Evolutionary conservation across 257 asterid species (phyloP).

Genomic region (Capsicum pubescens): DNA sequence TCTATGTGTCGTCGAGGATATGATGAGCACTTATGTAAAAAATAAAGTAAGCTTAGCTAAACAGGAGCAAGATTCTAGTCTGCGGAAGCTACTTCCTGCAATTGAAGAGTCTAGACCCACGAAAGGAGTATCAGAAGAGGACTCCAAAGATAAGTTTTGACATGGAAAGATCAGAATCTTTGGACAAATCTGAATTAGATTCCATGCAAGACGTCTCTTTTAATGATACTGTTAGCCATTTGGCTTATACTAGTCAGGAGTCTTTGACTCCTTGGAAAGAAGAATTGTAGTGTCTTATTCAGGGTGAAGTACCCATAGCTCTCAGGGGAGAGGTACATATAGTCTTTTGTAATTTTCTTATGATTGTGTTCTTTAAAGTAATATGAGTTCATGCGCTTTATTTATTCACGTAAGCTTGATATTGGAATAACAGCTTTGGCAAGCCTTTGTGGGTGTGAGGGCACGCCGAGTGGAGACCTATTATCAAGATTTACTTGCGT

Average conservation of each 20-base stretch:
- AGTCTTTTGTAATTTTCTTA: neutral
- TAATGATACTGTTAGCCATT: slow-evolving; percentile 42
- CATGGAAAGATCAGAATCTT: slow-evolving; percentile 80
- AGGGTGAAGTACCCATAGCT: slow-evolving; percentile 93
- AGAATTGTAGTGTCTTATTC: slow-evolving; percentile 85
- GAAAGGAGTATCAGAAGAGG: slow-evolving; percentile 80
- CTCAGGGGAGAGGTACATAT: slow-evolving; percentile 86
- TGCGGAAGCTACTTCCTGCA: slow-evolving; percentile 33
- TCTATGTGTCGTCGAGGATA: slow-evolving; percentile 68
- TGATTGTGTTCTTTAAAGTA: slow-evolving; percentile 22
- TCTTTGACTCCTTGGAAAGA: slow-evolving; percentile 65
- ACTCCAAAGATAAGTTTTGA: slow-evolving; percentile 93
- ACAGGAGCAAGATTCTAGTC: slow-evolving; percentile 42
- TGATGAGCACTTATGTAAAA: slow-evolving; percentile 81
- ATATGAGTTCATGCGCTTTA: slow-evolving; percentile 5
- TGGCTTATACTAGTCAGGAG: slow-evolving; percentile 42
- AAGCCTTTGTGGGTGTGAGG: slow-evolving; percentile 88
- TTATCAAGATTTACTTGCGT: slow-evolving; percentile 68
- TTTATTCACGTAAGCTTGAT: slow-evolving; percentile 29
- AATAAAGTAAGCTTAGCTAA: slow-evolving; percentile 44
- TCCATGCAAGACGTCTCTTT: slow-evolving; percentile 51
- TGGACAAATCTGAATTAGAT: slow-evolving; percentile 91
- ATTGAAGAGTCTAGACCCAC: slow-evolving; percentile 56
- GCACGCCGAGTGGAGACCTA: slow-evolving; percentile 77
- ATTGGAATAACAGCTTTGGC: slow-evolving; percentile 76